Conservation (phyloP, 176 grass and related monocot species). For the Microstegium vimineum region DNA sequence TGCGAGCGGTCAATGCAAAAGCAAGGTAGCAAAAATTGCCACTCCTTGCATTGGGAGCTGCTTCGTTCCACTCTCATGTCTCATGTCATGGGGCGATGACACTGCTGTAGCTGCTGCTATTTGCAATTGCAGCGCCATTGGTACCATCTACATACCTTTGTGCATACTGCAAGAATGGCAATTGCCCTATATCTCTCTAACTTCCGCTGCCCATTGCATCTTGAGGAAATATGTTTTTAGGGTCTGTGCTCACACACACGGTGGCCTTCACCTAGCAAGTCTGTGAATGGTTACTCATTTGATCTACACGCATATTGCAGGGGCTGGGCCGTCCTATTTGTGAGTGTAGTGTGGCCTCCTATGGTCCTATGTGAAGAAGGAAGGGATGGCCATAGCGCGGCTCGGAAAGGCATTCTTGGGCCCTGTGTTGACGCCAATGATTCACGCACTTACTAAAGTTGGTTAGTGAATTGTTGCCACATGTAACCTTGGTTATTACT, state of each 20-base stretch:
- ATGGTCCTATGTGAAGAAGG: slow-evolving; percentile 1
- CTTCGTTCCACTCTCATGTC: neutral
- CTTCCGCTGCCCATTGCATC: neutral
- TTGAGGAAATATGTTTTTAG: slow-evolving; percentile 3
- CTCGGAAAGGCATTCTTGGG: slow-evolving; percentile 30
- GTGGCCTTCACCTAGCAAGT: neutral
- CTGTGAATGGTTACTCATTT: slow-evolving; percentile 12
- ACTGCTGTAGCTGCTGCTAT: neutral
- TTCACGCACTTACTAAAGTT: neutral
- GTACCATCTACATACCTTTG: neutral
- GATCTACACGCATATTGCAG: neutral
- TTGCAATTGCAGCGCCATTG: neutral
- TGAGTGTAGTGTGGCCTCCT: neutral
- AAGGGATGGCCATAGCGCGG: slow-evolving; percentile 35
- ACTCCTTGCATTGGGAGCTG: slow-evolving; percentile 17
- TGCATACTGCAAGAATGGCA: neutral
- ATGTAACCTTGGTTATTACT: neutral
- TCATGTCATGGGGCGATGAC: neutral
- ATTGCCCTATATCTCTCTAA: too few relatives aligned
- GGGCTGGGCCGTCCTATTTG: slow-evolving; percentile 24
- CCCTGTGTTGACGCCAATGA: neutral
- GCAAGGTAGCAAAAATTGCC: neutral
- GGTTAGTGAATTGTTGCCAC: neutral
- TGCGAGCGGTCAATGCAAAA: slow-evolving; percentile 26
- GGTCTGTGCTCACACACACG: too few relatives aligned